Base-by-base conservation (phyloP, 2,329 filamentous ascomycete species). In the Lachnellula suecica region DNA sequence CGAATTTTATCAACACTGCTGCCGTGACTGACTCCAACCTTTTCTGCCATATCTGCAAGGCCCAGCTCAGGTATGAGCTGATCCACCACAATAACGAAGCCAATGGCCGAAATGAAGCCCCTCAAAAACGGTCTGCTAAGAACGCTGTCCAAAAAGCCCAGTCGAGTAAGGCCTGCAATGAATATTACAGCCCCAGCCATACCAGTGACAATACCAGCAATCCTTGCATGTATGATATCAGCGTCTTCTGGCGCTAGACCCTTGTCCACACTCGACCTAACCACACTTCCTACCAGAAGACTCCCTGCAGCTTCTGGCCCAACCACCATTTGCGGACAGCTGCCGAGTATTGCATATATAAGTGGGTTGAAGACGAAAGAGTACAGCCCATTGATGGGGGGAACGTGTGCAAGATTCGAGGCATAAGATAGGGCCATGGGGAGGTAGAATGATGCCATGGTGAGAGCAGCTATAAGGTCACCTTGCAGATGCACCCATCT, bases 391-490 rank as follows among this genome's bases (percentile, higher is more conserved):
- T 96, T 93, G 64, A 97, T 92, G 0, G 94, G 88, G 8, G 93
- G 91, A 2, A 97, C 84, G 68, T 97, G 94, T 5, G 88, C 91
- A 38, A 99, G 84, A 66, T 97, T 97, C 37, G 90, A 85, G 50
- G 94, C 91, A 59, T 95, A 87, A 0, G 94, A 97, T 13, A 99
- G 81, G 0, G 91, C 88, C 92, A 99, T 97, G 47, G 94, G 94
- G 34, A 99, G 88, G 70, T 99, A 99, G 74, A 99, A 94, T 23
- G 92, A 96, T n/a, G 93, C 90, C 75, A 99, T 87, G n/a, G 94
- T 97, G 57, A 97, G 70, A 44, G 93, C 92, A 8, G 93, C 88
- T 13, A 96, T 77, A 17, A 97, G 73, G 70, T 99, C 94, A 44
- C 94, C 94, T 62, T 87, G 83, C 44, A 97, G 71, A 71, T 89